These are phyloP conservation scores for Kewa caespitosa DNA, from an alignment of 179 eudicot species.

Conservation along the genomic window DNA sequence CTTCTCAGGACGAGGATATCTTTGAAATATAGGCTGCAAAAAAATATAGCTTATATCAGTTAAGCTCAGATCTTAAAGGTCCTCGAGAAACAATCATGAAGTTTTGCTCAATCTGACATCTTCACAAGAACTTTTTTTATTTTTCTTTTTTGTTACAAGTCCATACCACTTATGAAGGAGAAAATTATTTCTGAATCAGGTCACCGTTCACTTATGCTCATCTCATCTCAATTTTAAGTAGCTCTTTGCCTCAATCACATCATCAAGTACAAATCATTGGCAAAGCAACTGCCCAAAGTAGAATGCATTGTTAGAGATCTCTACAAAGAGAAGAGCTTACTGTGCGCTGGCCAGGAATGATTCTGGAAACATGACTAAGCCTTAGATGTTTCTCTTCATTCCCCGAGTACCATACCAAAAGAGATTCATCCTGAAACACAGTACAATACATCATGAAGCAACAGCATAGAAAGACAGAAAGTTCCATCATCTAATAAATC, in stretches of 20 bases:
- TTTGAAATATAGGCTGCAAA: slow-evolving; percentile 60
- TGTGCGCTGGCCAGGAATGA: slow-evolving; percentile 94
- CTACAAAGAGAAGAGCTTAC: slow-evolving; percentile 43
- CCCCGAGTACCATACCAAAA: slow-evolving; percentile 82
- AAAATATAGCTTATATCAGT: background rate
- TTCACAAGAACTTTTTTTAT: background rate
- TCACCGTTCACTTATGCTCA: background rate
- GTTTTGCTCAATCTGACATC: background rate
- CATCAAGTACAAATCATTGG: background rate
- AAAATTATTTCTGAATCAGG: background rate
- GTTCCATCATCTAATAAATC: background rate
- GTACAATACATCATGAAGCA: background rate
- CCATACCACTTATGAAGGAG: background rate
- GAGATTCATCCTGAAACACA: slow-evolving; percentile 81
- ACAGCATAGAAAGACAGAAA: background rate
- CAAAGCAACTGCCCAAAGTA: background rate
- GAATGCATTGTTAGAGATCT: background rate
- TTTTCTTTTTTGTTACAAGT: no score
- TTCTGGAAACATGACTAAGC: slow-evolving; percentile 76
- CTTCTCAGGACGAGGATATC: slow-evolving; percentile 70
- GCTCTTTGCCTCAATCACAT: background rate
- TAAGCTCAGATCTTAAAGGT: slow-evolving; percentile 10
- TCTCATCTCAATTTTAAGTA: background rate
- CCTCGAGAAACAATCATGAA: background rate
- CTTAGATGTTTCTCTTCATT: slow-evolving; percentile 88